A percentile compares a stretch with the other conserved stretches of the same genome.
Conservation (phyloP, 208 protist genomes). For the Tritrichomonas musculus region DNA sequence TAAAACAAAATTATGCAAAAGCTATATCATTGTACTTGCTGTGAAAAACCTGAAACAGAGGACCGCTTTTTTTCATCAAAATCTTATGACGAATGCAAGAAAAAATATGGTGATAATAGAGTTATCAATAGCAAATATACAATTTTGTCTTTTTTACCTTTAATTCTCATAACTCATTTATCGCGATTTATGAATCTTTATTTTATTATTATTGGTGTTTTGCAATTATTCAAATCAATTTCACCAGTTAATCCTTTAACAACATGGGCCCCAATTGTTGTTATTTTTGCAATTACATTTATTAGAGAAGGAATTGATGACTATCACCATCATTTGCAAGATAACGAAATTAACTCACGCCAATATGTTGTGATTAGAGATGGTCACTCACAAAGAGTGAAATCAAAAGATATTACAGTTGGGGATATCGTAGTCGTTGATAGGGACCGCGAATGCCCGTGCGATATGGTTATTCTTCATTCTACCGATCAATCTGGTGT, state of each 20-base stretch:
- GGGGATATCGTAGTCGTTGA: conserved; percentile 43
- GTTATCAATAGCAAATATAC: conserved; percentile 17
- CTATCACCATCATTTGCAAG: conserved; percentile 71
- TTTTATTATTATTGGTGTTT: conserved; percentile 35
- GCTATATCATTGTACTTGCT: background rate
- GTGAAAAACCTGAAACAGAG: background rate
- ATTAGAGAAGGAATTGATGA: conserved; percentile 61
- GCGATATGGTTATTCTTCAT: conserved; percentile 25
- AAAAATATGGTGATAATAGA: background rate
- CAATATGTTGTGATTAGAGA: conserved; percentile 60
- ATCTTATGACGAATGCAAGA: background rate
- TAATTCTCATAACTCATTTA: conserved; percentile 41
- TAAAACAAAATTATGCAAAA: background rate
- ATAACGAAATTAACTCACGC: conserved; percentile 67
- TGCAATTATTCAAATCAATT: conserved; percentile 26
- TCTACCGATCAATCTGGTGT: background rate
- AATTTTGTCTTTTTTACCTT: conserved; percentile 15
- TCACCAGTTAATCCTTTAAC: conserved; percentile 40
- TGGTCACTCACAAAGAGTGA: conserved; percentile 69
- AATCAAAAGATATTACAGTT: conserved; percentile 62
- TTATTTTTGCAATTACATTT: conserved; percentile 37
- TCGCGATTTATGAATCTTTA: conserved; percentile 42
- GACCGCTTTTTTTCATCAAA: background rate
- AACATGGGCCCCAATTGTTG: conserved; percentile 39
- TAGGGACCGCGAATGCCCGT: conserved; percentile 33